Conservation (phyloP, 768 basidiomycete species). For the Glaciozyma antarctica region DNA sequence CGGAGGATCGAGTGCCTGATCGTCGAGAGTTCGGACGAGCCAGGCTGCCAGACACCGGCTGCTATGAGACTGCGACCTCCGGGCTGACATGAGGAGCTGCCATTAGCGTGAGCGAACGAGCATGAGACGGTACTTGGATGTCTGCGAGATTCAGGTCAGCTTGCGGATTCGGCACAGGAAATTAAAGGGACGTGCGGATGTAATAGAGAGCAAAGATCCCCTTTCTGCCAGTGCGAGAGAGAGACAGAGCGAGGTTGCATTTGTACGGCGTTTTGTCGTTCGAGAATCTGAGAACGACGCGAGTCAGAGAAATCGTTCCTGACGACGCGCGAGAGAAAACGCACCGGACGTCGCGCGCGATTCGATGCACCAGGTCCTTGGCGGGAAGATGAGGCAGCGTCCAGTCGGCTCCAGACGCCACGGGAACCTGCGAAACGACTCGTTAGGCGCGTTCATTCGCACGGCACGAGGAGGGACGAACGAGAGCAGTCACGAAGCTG, state of each 20-base stretch:
- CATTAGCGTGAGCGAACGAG: no score
- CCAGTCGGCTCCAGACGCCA: slow-evolving; percentile 61
- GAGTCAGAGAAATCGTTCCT: neutral
- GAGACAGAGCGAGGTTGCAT: slow-evolving; percentile 63
- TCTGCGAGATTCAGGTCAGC: neutral
- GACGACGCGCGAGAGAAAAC: no score
- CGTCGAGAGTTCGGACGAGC: slow-evolving; percentile 63
- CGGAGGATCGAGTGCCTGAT: slow-evolving; percentile 49
- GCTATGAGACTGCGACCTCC: slow-evolving; percentile 48
- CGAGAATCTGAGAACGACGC: slow-evolving; percentile 4
- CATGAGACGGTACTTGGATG: neutral
- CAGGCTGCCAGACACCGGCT: slow-evolving; percentile 44
- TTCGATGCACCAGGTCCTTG: slow-evolving; percentile 83
- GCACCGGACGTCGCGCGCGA: slow-evolving; percentile 79
- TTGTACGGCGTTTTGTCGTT: slow-evolving; percentile 73
- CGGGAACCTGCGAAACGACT: slow-evolving; percentile 33
- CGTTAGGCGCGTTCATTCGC: no score
- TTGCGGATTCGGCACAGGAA: neutral
- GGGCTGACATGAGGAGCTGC: slow-evolving; percentile 17
- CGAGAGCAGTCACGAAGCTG: slow-evolving; percentile 65
- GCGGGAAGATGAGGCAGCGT: slow-evolving; percentile 80
- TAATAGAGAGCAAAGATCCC: neutral
- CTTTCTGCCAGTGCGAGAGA: slow-evolving; percentile 52
- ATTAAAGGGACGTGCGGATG: neutral
- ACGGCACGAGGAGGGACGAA: slow-evolving; percentile 29